Evolutionary conservation across 129 eudicot species (phyloP), one percentile per base, ranked within the genome.

Genomic region (Glebionis coronaria): DNA sequence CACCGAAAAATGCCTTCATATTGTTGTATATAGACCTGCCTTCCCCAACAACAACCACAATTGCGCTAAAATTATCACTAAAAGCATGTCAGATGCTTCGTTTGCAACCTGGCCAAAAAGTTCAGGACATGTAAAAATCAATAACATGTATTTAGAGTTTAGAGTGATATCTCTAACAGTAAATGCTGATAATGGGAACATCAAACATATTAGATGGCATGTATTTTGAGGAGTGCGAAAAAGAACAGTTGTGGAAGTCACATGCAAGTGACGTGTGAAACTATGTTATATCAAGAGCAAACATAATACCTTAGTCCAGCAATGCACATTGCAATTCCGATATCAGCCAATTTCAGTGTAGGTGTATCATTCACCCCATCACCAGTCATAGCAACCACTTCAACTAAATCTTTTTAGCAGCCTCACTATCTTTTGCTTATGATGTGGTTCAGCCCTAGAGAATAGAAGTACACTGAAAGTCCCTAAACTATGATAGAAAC

Each of bases 331-430:
- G 95, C 97, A 72, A 91, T 91, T 50, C 97, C 97, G 60, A 91
- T 91, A 75, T 91, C 97, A 56, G 97, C 97, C 56, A 87, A 67
- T 79, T 91, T 91, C n/a, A 91, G 52, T 13, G 97, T 95, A 19
- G 97, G 97, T 46, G 97, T 95, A 73, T 91, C 97, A 64, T 91
- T 91, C 10, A 91, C 97, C 2, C 97, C 97, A 65, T 91, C 97
- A 0, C 97, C 95, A 15, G 97, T 91, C 97, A 91, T 91, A 9
- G 97, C 97, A 72, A 91, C 97, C 51, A 91, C 83, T 76, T 91
- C 95, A 12, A 92, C 97, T 65, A 74, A 75, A 31, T 87, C 95
- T 83, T 91, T n/a, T 91, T 7, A 91, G 90, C 75, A 91, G 65
- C 72, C 92, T 84, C 74, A 91, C 97, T 31, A 91, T 87, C 49